Evolutionary conservation across 2,329 filamentous ascomycete genomes (phyloP).

Genomic region (Oidium heveae): DNA sequence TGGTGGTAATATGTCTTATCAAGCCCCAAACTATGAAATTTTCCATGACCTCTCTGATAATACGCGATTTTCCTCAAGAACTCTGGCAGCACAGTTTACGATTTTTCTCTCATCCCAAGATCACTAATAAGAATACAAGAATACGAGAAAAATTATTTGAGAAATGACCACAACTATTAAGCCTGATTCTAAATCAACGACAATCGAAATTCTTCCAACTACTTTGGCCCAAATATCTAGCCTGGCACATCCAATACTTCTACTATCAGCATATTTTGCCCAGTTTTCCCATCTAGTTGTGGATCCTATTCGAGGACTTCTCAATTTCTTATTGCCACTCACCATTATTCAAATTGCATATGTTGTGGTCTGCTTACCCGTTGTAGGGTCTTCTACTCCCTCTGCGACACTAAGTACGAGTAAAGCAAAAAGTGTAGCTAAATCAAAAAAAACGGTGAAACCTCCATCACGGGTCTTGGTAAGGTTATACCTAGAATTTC

Average conservation of each 20-base stretch:
- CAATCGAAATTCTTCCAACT: conserved; percentile 12
- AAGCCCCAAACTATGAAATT: no score
- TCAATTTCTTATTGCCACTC: conserved; percentile 33
- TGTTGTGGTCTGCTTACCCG: conserved; percentile 35
- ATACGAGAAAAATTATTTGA: no score
- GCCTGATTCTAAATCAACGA: no score
- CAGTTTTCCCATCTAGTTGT: conserved; percentile 42
- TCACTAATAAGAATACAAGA: no score
- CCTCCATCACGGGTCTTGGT: background rate
- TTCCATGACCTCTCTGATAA: no score
- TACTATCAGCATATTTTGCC: conserved; percentile 36
- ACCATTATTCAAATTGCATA: conserved; percentile 38
- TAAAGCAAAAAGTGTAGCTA: background rate
- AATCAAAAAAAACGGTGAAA: background rate
- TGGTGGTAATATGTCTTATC: no score
- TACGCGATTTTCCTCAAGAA: no score
- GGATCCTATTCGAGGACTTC: conserved; percentile 40
- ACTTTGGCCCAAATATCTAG: conserved; percentile 27
- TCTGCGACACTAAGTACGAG: background rate
- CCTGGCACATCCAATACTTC: conserved; percentile 39
- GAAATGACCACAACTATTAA: no score
- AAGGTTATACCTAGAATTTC: background rate
- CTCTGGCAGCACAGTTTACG: no score
- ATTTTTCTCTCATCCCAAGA: no score
- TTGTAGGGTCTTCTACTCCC: conserved; percentile 23